Conservation (phyloP, 202 grass and related monocot genomes). For the Panicum hallii region DNA sequence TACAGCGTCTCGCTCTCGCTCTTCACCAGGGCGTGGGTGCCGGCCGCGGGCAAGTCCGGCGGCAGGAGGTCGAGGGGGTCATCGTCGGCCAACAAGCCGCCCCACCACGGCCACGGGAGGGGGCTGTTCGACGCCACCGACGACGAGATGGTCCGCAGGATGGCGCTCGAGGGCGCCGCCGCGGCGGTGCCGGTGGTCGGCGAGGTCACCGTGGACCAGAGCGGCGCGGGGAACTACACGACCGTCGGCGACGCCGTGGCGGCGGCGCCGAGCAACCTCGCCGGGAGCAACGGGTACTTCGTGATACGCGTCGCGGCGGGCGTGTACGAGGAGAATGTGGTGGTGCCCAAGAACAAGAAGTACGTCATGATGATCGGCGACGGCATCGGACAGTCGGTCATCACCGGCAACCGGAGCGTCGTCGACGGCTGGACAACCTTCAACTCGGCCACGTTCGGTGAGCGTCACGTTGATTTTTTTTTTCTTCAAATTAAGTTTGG, state of each 20-base stretch:
- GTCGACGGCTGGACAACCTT: constrained; percentile 95
- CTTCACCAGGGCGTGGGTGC: constrained; percentile 86
- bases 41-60: not conserved
- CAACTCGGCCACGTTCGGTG: constrained; percentile 86
- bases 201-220: constrained; percentile 65
- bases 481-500: not conserved
- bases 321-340: constrained; percentile 83
- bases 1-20: constrained; percentile 90
- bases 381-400: constrained; percentile 77
- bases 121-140: constrained; percentile 56
- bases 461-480: not conserved
- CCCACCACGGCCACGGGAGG: constrained; percentile 39
- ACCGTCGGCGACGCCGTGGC: constrained; percentile 62
- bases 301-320: constrained; percentile 69
- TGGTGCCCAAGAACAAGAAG: constrained; percentile 73
- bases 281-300: constrained; percentile 60
- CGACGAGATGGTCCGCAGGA: constrained; percentile 52
- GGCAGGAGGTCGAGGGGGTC: constrained; percentile 29
- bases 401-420: constrained; percentile 74
- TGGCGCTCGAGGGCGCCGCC: constrained; percentile 32
- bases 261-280: constrained; percentile 64
- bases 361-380: constrained; percentile 89
- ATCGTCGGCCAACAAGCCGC: constrained; percentile 25
- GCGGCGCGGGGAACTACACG: constrained; percentile 68
- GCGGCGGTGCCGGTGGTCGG: constrained; percentile 45